phyloP scores from a whole-genome alignment of 2,329 filamentous ascomycete genomes.

The Simplicillium aogashimaense region DNA sequence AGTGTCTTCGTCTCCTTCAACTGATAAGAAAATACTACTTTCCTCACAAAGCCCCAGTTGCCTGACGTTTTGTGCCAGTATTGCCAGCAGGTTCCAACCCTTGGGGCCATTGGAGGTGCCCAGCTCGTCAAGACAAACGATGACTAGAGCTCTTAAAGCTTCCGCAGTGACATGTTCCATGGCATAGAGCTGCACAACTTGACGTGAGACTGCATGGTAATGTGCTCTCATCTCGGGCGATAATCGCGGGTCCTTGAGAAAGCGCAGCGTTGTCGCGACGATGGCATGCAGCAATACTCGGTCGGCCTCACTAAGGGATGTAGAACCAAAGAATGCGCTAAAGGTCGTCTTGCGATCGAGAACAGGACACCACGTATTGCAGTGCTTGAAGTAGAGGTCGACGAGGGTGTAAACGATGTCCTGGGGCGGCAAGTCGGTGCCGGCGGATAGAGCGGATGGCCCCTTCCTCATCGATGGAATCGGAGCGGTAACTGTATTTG shows the following conservation, averaged over 20 bases:
- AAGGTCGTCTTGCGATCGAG: conserved; percentile 32
- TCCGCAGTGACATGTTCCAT: conserved; percentile 29
- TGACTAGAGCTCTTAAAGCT: conserved; percentile 28
- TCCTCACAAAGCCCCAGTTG: conserved; percentile 30
- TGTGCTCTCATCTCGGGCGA: conserved; percentile 25
- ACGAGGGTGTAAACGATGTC: conserved; percentile 50
- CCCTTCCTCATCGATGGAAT: conserved; percentile 10
- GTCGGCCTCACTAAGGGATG: conserved; percentile 26
- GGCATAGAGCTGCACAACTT: conserved; percentile 29
- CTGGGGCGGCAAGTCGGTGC: conserved; percentile 44
- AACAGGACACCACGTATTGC: conserved; percentile 48
- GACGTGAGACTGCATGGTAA: conserved; percentile 27
- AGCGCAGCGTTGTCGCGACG: conserved; percentile 30
- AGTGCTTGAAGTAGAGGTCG: conserved; percentile 54
- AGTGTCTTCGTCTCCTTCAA: conserved; percentile 18
- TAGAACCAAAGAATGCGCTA: conserved; percentile 28
- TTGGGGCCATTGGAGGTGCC: conserved; percentile 31
- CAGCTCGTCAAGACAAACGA: conserved; percentile 29
- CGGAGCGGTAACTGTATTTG: conserved; percentile 1
- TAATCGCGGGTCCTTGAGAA: conserved; percentile 27
- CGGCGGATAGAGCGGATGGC: conserved; percentile 23
- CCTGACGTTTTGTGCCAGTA: conserved; percentile 26
- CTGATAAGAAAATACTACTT: conserved; percentile 24
- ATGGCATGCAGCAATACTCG: conserved; percentile 32
- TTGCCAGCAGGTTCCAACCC: conserved; percentile 29